Evolutionary conservation across 306 rosid species (phyloP), one percentile per base, ranked within the genome.

Genomic region (Arachis hypogaea): DNA sequence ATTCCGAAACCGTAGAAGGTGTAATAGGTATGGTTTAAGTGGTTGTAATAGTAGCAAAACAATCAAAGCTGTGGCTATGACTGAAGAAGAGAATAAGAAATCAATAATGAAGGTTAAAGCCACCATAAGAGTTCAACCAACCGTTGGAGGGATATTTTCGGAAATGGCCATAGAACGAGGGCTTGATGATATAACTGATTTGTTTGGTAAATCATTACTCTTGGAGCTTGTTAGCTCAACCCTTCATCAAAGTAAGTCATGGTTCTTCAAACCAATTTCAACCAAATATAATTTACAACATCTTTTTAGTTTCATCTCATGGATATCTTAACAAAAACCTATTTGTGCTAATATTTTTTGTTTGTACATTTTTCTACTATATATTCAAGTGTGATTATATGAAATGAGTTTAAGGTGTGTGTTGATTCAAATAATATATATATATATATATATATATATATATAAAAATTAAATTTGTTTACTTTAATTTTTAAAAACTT

Each of bases 171-270:
- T 90, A 2, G 11, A 12, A 1, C 56, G 86, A 69, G 91, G 88
- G 1, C 71, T 86, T 0, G 92, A 89, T 82, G 86, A 80, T 61
- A 70, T 85, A 2, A 68, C 1, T 11, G 93, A 89, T 51, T 4
- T 92, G 47, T 22, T 89, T 0, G 96, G 98, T 4, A 9, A 76
- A 71, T 65, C 90, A 0, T 58, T 92, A 55, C 74, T 68, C 42
- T 46, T 92, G 84, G 92, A 89, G 88, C 88, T 89, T 71, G 72
- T 63, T 43, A 85, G 93, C 49, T 42, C 88, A 8, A 36, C 74
- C 4, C 80, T 89, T 11, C 86, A 87, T 42, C 85, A 89, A 16
- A 16, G 97, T 92, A 78, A 81, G 92, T 66, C 2, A 36, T 59
- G 14, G 4, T 33, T 36, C 38, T 33, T 22, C 28, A 1, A 22